Base-by-base conservation (phyloP, 2,329 filamentous ascomycete species). In the Penicillium freii region DNA sequence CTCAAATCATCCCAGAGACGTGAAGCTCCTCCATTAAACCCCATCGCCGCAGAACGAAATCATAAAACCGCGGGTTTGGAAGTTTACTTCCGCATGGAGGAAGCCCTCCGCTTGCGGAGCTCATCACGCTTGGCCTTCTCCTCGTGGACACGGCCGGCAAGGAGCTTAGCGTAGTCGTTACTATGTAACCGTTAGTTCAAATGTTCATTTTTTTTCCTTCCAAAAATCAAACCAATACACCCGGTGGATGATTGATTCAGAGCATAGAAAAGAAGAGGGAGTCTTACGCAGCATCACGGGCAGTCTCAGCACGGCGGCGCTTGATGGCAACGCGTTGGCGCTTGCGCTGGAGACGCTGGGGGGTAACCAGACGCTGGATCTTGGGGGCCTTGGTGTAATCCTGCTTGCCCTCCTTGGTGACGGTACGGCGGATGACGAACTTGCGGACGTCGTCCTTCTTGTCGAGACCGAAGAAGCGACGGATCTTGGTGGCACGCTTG, bases 371-470 rank as follows among this genome's bases (percentile, higher is more conserved):
- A 80, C 94, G 91, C 88, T 99, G 94, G 84, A 99, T 99, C 87
- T 93, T 95, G 81, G 94, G 94, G 75, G 94, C 94, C 91, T 99
- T 99, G 89, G 93, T 97, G 89, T 97, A 97, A 74, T 92, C 82
- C 84, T 91, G 89, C 84, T 94, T 95, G 83, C 92, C 93, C 86
- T 97, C 94, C 77, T 88, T 90, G 84, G 92, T 87, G 75, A 99
- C 88, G 81, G 97, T 94, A 80, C 94, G 94, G 80, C 94, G 94
- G 77, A 99, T 97, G 81, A 99, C 94, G 84, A 96, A 99, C 86
- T 97, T 97, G 86, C 94, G 93, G 82, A 97, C 93, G 90, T 99
- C 94, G 86, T 99, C 94, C 89, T 97, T 92, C 92, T 97, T 97
- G 90, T 89, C 93, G 87, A 99, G 90, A 84, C 91, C 88, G 85